Evolutionary conservation across 805 yeast genomes (phyloP), one percentile per base, ranked within the genome.

Genomic region (Ogataea saltuana): DNA sequence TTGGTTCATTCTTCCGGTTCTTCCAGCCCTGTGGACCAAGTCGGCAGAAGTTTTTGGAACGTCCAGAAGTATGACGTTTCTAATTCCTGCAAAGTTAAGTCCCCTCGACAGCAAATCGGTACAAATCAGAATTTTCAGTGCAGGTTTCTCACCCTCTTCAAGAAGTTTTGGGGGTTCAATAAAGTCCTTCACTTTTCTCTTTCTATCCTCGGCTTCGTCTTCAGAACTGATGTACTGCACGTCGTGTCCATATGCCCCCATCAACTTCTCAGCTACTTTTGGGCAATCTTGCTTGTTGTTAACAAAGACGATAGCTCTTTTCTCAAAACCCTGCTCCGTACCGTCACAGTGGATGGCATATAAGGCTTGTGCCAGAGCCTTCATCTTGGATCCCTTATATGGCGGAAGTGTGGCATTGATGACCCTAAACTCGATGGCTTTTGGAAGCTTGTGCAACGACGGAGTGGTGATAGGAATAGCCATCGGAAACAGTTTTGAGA

Each of bases 21-120:
- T 78, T 1, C 99, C 99, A 1, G 88, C 84, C 48, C 99, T 72
- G 61, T 91, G 98, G 16, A 91, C 80, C 46, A 91, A 70, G 64
- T 91, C 98, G 15, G 88, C 82, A 0, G 97, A 78, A 12, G 85
- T 82, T 41, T 76, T 75, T 5, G 99, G 99, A 33, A 89, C 78
- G 59, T 91, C 97, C 68, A 83, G 84, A 39, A 93, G 67, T 20
- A 91, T 72, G 10, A 91, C 87, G 54, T 89, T 89, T 52, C 89
- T 75, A 22, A 93, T 80, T 13, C 85, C 85, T 42, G 76, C 75
- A 65, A 93, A 89, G 58, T 91, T 91, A 43, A 93, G 67, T 2
- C 99, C 99, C 57, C 99, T 73, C 1, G 97, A 90, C 45, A 88
- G 71, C 33, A 93, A 70, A 64, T 91, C 99, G 0, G 98, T 89